Evolutionary conservation across 306 rosid genomes (phyloP), one percentile per base, ranked within the genome.

Genomic region (Mucuna pruriens): DNA sequence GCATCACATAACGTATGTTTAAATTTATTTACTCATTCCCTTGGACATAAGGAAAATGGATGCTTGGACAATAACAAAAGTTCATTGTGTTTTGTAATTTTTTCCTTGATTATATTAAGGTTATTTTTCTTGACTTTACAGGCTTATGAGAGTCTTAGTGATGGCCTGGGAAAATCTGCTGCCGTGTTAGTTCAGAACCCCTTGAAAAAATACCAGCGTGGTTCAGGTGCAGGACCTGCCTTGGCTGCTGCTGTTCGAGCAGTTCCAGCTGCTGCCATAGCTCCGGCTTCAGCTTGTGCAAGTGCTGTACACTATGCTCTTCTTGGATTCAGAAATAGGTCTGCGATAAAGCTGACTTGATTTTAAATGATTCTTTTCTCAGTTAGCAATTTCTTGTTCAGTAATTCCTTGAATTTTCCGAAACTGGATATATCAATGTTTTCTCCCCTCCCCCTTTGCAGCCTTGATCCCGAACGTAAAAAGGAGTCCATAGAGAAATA

Each of bases 221-320:
- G 99, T 78, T 91, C 90, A 72, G 94, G 98, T 57, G 92, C 99
- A 4, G 93, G 91, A 58, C 92, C 98, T 74, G 98, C 97, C 81
- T 85, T 95, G 70, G 97, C 94, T 73, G 86, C 94, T 71, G 99
- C 98, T 80, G 92, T 93, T 77, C 91, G 89, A 71, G 98, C 91
- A 20, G 91, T 93, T 70, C 99, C 98, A 58, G 89, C 90, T 57
- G 99, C 99, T 78, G 97, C 98, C 71, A 89, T 95, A 29, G 94
- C 97, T 85, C 99, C 99, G 1, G 98, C 94, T 66, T 91, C 99
- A 68, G 99, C 99, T 75, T 95, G 97, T 84, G 98, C 99, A 70
- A 92, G 96, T 80, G 99, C 98, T 74, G 87, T 91, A 51, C 99
- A 93, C 78, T 95, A 67, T 76, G 71, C 98, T 78, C 86, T 95